These are phyloP conservation scores for Petunia secreta DNA, from an alignment of 257 asterid genomes.

Conservation along the genomic window DNA sequence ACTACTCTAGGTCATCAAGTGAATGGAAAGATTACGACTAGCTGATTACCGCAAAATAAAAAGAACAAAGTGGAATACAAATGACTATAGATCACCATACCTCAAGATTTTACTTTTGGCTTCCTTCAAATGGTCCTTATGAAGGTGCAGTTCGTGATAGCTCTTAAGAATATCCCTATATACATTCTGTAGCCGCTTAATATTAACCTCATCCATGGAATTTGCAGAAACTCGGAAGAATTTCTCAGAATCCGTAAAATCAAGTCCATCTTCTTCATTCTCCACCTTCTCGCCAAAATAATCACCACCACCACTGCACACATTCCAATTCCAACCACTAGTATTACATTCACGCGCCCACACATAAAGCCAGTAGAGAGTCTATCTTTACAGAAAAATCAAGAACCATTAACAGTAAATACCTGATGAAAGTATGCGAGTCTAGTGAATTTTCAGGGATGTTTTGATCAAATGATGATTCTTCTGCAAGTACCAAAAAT, in stretches of 20 bases:
- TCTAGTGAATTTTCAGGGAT: constrained; percentile 29
- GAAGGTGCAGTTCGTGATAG: constrained; percentile 44
- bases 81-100: constrained; percentile 35
- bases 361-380: neutral
- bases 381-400: neutral
- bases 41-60: neutral
- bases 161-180: constrained; percentile 50
- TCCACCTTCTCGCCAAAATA: constrained; percentile 33
- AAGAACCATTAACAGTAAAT: constrained; percentile 6
- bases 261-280: constrained; percentile 32
- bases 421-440: constrained; percentile 42
- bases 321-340: constrained; percentile 19
- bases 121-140: constrained; percentile 45
- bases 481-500: constrained; percentile 45
- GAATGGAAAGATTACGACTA: neutral
- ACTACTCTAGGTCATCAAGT: neutral
- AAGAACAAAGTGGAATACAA: neutral
- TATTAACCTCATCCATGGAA: constrained; percentile 35
- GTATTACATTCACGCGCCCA: neutral
- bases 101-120: constrained; percentile 61
- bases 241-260: constrained; percentile 29
- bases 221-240: constrained; percentile 31
- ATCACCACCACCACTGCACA: constrained; percentile 37
- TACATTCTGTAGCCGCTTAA: constrained; percentile 47
- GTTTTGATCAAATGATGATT: constrained; percentile 34